Conservation (phyloP, 1,139 yeast genomes). For the Nakaseomyces nivariensis region DNA sequence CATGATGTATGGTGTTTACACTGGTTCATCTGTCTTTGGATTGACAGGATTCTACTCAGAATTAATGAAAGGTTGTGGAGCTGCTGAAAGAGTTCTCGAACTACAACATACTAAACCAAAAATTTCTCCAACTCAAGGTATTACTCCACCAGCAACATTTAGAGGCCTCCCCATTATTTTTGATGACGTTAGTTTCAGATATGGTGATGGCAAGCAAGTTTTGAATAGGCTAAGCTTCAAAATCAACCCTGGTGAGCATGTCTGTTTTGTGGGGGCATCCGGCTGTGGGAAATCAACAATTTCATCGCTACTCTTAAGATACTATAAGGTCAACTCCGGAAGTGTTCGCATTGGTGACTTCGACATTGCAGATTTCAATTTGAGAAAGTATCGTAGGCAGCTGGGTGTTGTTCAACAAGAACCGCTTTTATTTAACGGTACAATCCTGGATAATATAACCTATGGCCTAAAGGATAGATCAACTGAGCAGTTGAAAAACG, state of each 20-base stretch:
- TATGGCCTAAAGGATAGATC: constrained; percentile 54
- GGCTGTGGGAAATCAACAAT: constrained; percentile 90
- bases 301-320: constrained; percentile 60
- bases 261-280: constrained; percentile 85
- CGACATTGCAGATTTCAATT: constrained; percentile 53
- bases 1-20: constrained; percentile 91
- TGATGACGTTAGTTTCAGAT: constrained; percentile 57
- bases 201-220: constrained; percentile 49
- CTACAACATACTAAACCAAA: constrained; percentile 67
- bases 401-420: constrained; percentile 87
- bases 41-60: constrained; percentile 87
- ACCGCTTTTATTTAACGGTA: constrained; percentile 70
- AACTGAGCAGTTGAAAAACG: constrained; percentile 25
- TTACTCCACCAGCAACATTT: constrained; percentile 31
- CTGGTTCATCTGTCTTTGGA: constrained; percentile 88
- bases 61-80: constrained; percentile 94
- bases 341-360: constrained; percentile 56
- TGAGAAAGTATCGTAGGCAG: constrained; percentile 60
- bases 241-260: constrained; percentile 62
- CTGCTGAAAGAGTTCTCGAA: constrained; percentile 87
- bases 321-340: constrained; percentile 57
- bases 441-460: constrained; percentile 67
- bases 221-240: constrained; percentile 54
- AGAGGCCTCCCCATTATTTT: constrained; percentile 49
- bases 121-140: constrained; percentile 50